phyloP scores from a whole-genome alignment of 75 land plant genomes.

The Pinus tabuliformis region DNA sequence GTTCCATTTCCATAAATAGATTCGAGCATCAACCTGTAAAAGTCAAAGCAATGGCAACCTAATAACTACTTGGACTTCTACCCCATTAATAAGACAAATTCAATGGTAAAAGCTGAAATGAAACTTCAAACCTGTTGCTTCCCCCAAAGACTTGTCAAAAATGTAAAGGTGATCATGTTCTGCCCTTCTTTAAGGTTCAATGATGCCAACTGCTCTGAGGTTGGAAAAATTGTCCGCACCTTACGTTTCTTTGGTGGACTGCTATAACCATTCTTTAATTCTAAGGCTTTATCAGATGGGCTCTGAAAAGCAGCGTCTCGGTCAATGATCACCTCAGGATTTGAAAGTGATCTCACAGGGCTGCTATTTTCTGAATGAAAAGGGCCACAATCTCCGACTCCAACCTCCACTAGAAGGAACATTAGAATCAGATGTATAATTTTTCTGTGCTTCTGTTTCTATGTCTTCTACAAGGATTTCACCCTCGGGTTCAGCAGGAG shows the following conservation, averaged over 20 bases:
- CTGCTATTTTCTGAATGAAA: conserved; percentile 63
- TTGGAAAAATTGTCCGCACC: conserved; percentile 73
- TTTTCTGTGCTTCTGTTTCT: conserved; percentile 18
- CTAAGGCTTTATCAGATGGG: conserved; percentile 23
- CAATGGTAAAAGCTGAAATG: neutral
- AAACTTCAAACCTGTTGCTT: conserved; percentile 71
- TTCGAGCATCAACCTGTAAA: conserved; percentile 91
- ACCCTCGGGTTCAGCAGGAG: conserved; percentile 16
- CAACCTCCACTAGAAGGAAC: conserved; percentile 67
- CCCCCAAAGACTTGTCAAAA: conserved; percentile 80
- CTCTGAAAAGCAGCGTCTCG: conserved; percentile 40
- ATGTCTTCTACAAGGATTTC: conserved; percentile 35
- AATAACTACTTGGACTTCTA: neutral
- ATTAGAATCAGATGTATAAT: conserved; percentile 18
- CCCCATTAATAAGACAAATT: neutral
- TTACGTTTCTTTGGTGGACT: conserved; percentile 43
- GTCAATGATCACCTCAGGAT: conserved; percentile 68
- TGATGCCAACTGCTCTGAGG: conserved; percentile 81
- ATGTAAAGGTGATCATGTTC: conserved; percentile 83
- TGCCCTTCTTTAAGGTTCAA: conserved; percentile 90
- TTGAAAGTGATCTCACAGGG: conserved; percentile 49
- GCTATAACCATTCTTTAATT: conserved; percentile 14
- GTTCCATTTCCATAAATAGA: conserved; percentile 99
- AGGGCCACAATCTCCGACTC: conserved; percentile 96
- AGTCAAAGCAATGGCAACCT: neutral